Evolutionary conservation across 1,284 basidiomycete genomes (phyloP), one percentile per base, ranked within the genome.

Genomic region (Hymenochaete sp.): DNA sequence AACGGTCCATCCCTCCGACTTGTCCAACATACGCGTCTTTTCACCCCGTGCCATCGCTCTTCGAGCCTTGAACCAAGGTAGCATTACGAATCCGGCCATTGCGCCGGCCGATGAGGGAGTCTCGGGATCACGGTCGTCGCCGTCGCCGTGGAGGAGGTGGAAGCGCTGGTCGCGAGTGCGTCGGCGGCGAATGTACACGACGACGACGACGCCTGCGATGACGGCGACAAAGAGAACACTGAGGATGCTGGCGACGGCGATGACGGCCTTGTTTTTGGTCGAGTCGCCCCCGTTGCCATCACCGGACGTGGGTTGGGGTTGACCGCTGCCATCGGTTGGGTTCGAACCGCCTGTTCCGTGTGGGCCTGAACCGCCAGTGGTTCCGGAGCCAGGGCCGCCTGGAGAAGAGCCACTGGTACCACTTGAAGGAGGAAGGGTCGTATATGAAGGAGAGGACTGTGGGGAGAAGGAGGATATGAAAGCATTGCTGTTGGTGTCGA

Each of bases 211-310:
- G 36, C 51, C 44, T 24, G 43, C 54, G 25, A 38, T 45, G n/a
- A 53, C 35, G 1, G 51, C 48, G 36, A 52, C 42, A 25, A 49
- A 52, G 19, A 57, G 41, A 9, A 52, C 27, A 26, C 52, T 79
- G 38, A 85, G 65, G 2, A 71, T 61, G 8, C 72, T 67, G 8
- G 79, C 77, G 14, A 85, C 59, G 6, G 70, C 73, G 49, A 84
- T 75, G 6, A 67, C 70, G 0, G 67, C 66, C 6, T 61, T 52
- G 37, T 59, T 49, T 11, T 18, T 24, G n/a, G 24, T 16, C 3
- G 19, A 28, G 24, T 26, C 24, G n/a, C 24, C 42, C 21, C 37
- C 29, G 16, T 40, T 21, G 25, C 13, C 33, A 16, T 32, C 3
- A 6, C 35, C 43, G 21, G 43, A 16, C 26, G 43, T 21, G 22